These are phyloP conservation scores for Boletus sp. DNA, from an alignment of 768 basidiomycete species.

Conservation along the genomic window DNA sequence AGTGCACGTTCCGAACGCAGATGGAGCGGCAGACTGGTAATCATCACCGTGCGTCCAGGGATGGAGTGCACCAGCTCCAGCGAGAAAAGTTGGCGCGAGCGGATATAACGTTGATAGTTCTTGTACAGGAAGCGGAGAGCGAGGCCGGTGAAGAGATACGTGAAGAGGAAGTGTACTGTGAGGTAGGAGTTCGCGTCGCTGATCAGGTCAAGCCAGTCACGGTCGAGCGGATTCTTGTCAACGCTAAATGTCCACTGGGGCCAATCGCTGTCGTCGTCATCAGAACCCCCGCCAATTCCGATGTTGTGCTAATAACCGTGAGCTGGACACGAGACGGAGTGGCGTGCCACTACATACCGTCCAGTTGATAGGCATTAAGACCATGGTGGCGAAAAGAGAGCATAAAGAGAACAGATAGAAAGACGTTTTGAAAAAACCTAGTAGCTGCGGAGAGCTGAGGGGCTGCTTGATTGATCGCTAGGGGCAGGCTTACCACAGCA, in stretches of 20 bases:
- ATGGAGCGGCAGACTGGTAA: constrained; percentile 81
- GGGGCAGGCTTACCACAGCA: constrained; percentile 71
- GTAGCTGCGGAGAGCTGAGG: constrained; percentile 51
- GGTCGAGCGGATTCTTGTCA: constrained; percentile 33
- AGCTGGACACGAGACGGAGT: background rate
- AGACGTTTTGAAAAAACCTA: constrained; percentile 94
- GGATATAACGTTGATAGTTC: constrained; percentile 87
- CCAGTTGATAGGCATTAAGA: constrained; percentile 96
- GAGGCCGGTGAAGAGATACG: constrained; percentile 88
- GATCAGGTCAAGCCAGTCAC: constrained; percentile 84
- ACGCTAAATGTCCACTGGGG: constrained; percentile 32
- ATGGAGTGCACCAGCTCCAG: constrained; percentile 94
- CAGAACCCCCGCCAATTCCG: constrained; percentile 55
- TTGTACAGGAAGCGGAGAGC: constrained; percentile 84
- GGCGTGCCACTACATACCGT: constrained; percentile 52
- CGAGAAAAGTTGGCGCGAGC: constrained; percentile 89
- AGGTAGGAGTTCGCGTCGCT: constrained; percentile 89
- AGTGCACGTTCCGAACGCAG: constrained; percentile 81
- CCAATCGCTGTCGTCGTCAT: constrained; percentile 46
- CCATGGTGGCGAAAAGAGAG: constrained; percentile 73
- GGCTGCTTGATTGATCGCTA: background rate
- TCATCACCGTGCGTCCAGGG: constrained; percentile 88
- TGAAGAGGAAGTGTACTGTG: constrained; percentile 87
- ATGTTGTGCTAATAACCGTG: constrained; percentile 58
- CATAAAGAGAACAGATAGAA: constrained; percentile 90